Base-by-base conservation (phyloP, 805 yeast species). In the Saccharomycopsis sp. region DNA sequence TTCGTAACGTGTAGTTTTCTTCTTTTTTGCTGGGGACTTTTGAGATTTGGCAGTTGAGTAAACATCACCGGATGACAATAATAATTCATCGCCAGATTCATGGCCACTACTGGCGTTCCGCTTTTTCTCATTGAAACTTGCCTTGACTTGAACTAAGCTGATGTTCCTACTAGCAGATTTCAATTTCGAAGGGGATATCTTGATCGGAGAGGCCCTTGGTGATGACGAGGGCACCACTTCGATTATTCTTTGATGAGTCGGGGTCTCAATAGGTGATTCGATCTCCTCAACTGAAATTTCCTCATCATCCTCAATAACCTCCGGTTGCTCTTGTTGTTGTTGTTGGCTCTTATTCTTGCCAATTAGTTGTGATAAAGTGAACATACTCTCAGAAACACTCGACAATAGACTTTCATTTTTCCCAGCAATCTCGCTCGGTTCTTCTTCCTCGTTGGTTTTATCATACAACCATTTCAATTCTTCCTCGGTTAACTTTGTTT, bases 381-480 rank as follows among this genome's bases (percentile, higher is more conserved):
- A 29, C 13, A 35, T 24, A 27, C 21, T 20, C 6, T 38, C 14
- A 11, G 31, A 27, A 11, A n/a, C 11, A n/a, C 31, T 27, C n/a
- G 31, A 11, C 31, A 11, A n/a, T n/a, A n/a, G n/a, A n/a, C 31
- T n/a, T 27, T 11, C 13, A 27, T 11, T 11, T n/a, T 27, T 11
- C n/a, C 31, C 31, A 11, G 31, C 31, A 27, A 27, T 27, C 31
- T n/a, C n/a, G n/a, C n/a, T 11, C 31, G n/a, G n/a, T n/a, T n/a
- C n/a, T 27, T 27, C 31, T n/a, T 11, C 31, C 11, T 27, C n/a
- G 31, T n/a, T 27, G n/a, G 13, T 27, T 11, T n/a, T n/a, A 37
- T 37, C 52, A 37, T 49, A 47, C 3, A 49, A 23, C 52, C 52
- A 49, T 43, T 35, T 42, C 14, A 49, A 23, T 19, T 49, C 52